Evolutionary conservation across 495 filamentous ascomycete species (phyloP).

Genomic region (Penicillium atrosanguineum): DNA sequence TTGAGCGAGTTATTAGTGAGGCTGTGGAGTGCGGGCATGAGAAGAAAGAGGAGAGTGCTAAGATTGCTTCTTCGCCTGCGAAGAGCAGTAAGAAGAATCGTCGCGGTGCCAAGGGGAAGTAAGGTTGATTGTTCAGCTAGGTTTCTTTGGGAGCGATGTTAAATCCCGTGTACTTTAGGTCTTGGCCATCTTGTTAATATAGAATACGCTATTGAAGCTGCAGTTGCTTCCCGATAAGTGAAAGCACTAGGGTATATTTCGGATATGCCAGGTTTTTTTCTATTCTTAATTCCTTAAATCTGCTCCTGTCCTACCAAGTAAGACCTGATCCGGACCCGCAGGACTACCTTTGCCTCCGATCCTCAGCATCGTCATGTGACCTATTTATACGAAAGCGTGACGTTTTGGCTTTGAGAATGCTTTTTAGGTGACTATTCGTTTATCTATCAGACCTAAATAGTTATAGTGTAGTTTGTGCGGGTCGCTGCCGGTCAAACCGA

Average conservation of each 20-base stretch:
- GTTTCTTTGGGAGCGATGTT: background rate
- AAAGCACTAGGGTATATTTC: background rate
- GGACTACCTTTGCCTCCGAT: too few relatives aligned
- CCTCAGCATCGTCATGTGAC: too few relatives aligned
- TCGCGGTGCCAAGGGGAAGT: background rate
- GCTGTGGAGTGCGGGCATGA: conserved; percentile 21
- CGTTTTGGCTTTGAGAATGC: too few relatives aligned
- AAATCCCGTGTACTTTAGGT: conserved; percentile 11
- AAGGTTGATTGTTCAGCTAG: background rate
- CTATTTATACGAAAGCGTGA: too few relatives aligned
- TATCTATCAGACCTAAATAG: too few relatives aligned
- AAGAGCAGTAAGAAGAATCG: conserved; percentile 15
- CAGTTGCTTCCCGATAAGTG: background rate
- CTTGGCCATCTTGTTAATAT: conserved; percentile 12
- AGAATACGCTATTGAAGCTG: conserved; percentile 1
- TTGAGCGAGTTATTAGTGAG: conserved; percentile 17
- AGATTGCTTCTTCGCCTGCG: background rate
- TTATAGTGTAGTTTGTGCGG: too few relatives aligned
- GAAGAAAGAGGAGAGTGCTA: background rate
- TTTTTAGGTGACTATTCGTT: too few relatives aligned
- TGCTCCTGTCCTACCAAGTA: too few relatives aligned
- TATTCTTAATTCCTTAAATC: too few relatives aligned
- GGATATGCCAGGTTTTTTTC: background rate
- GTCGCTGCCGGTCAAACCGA: too few relatives aligned
- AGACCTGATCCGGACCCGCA: too few relatives aligned